Conservation (phyloP, 768 basidiomycete genomes). For the Ramaria rubella region DNA sequence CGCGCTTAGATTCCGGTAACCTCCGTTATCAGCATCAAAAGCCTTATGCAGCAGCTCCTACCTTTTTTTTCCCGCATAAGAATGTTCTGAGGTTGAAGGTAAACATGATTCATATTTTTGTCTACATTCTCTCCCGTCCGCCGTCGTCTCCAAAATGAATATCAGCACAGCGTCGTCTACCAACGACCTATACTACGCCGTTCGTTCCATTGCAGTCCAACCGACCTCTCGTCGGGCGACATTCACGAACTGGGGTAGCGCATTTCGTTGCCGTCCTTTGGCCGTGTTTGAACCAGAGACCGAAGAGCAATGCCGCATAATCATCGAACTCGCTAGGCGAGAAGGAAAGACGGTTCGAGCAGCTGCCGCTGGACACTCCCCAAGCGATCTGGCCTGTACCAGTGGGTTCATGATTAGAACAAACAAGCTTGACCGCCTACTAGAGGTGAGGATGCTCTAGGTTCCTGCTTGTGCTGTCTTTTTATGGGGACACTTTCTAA, state of each 20-base stretch:
- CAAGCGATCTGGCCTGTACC: constrained; percentile 90
- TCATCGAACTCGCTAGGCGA: constrained; percentile 75
- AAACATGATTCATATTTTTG: too few relatives aligned
- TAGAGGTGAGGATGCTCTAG: constrained; percentile 59
- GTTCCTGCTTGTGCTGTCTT: constrained; percentile 10
- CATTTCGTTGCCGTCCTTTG: constrained; percentile 62
- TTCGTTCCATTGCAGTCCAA: constrained; percentile 51
- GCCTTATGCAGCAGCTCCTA: too few relatives aligned
- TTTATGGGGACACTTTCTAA: constrained; percentile 5
- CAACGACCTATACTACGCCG: constrained; percentile 42
- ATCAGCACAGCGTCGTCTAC: too few relatives aligned
- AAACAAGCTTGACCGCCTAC: constrained; percentile 58
- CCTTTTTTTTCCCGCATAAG: too few relatives aligned
- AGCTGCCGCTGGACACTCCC: constrained; percentile 87
- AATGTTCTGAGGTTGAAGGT: too few relatives aligned
- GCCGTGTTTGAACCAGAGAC: constrained; percentile 71
- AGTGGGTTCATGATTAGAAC: constrained; percentile 80
- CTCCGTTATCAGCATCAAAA: too few relatives aligned
- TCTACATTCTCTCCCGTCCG: too few relatives aligned
- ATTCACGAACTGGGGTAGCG: constrained; percentile 86
- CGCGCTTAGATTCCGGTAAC: too few relatives aligned
- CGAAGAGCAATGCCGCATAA: constrained; percentile 59
- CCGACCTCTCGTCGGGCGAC: constrained; percentile 29
- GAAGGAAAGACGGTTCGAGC: constrained; percentile 69
- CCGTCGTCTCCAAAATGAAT: too few relatives aligned